phyloP scores from a whole-genome alignment of 768 basidiomycete genomes.

The Arthromyces matolae region DNA sequence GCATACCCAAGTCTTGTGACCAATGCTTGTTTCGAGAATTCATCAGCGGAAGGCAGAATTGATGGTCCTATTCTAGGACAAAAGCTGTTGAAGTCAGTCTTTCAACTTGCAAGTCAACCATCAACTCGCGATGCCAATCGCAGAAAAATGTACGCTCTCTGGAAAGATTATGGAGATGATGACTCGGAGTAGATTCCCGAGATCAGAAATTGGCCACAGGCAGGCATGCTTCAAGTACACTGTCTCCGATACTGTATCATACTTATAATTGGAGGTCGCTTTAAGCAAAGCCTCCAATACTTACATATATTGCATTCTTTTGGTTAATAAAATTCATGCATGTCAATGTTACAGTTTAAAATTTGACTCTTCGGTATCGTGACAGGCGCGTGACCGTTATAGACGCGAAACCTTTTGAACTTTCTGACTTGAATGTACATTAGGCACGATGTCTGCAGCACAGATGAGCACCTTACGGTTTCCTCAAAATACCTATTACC shows the following conservation, averaged over 20 bases:
- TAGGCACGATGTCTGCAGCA: constrained; percentile 9
- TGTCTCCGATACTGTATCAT: too few species aligned
- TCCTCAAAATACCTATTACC: constrained; percentile 26
- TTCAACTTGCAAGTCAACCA: constrained; percentile 68
- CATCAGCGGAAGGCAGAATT: constrained; percentile 36
- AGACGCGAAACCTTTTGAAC: constrained; percentile 19
- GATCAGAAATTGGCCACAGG: too few species aligned
- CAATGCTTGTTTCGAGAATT: constrained; percentile 50
- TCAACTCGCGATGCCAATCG: constrained; percentile 78
- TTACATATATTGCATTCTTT: too few species aligned
- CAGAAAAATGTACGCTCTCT: constrained; percentile 78
- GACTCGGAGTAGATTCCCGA: constrained; percentile 23
- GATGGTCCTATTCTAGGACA: constrained; percentile 40
- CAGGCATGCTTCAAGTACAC: too few species aligned
- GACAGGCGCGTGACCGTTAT: constrained; percentile 20
- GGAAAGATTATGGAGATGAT: constrained; percentile 57
- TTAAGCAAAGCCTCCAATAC: too few species aligned
- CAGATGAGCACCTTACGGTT: constrained; percentile 12
- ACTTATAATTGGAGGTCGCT: too few species aligned
- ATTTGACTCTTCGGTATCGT: not conserved
- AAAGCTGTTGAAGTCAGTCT: constrained; percentile 58
- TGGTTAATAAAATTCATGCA: too few species aligned
- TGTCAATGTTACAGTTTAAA: too few species aligned
- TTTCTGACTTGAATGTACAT: constrained; percentile 2
- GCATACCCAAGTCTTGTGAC: constrained; percentile 43